Base-by-base conservation (phyloP, 1,284 basidiomycete species). In the Takashimella tepidaria region DNA sequence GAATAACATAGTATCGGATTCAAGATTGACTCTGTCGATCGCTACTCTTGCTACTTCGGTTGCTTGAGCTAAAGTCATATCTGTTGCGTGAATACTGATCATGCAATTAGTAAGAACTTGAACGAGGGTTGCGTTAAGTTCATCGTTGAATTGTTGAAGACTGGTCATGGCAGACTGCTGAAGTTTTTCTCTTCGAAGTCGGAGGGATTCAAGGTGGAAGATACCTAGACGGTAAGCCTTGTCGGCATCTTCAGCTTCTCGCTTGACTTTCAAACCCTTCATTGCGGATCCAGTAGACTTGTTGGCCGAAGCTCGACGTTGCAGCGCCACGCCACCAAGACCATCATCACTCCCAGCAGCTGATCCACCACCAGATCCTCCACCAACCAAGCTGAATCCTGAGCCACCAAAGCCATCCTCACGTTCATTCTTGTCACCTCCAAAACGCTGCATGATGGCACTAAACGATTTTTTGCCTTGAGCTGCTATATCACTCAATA, bases 171-270 rank as follows among this genome's bases (percentile, higher is more conserved):
- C 91, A 37, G 86, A 85, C 62, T 88, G 84, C 41, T 95, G 77
- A 40, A 87, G 88, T 76, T 92, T 92, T 19, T 85, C 84, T 56
- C 88, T 80, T 41, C 88, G 81, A 26, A 96, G 77, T 23, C 92
- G 79, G 21, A 98, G 80, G 0, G 95, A 97, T 77, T 99, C 95
- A 22, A 95, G 78, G 83, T 92, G 91, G 73, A 97, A 89, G 25
- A 98, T 84, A 31, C 84, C 91, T 60, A 87, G 87, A 26, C 95
- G 82, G 66, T 98, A 98, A 57, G 92, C 90, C 70, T 87, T 89
- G 74, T 98, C 93, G 86, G 92, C 90, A 72, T 95, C 91, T 47
- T 95, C 92, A 2, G 88, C 86, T 61, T 96, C 92, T 49, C 92
- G 80, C 77, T 92, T 93, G 10, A 86, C 82, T 52, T 87, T 85